phyloP scores from a whole-genome alignment of 306 rosid species.

The Comarum palustre region DNA sequence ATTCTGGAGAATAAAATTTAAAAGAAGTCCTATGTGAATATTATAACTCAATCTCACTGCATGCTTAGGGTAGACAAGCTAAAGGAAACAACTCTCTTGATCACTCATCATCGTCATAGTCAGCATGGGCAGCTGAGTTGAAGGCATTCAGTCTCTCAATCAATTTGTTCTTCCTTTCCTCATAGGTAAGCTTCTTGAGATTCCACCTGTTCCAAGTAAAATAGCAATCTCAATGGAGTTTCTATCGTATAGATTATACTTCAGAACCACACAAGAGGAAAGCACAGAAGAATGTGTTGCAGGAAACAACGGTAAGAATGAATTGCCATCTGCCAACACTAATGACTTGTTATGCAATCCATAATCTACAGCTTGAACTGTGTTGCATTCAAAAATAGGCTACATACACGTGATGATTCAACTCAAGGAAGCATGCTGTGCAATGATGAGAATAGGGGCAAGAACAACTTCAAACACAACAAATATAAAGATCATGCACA shows the following conservation, averaged over 20 bases:
- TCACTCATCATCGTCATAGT: slow-evolving; percentile 49
- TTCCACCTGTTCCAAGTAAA: slow-evolving; percentile 35
- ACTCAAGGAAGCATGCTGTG: neutral
- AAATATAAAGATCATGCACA: neutral
- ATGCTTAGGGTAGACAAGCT: neutral
- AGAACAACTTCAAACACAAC: neutral
- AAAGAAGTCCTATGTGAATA: slow-evolving; percentile 6
- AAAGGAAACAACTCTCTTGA: neutral
- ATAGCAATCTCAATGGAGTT: neutral
- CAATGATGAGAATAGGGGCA: no score
- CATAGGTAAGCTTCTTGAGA: slow-evolving; percentile 68
- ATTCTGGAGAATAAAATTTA: neutral
- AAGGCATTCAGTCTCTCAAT: slow-evolving; percentile 53
- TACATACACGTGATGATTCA: neutral
- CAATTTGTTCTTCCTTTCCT: slow-evolving; percentile 58
- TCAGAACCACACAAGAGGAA: neutral
- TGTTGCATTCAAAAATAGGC: neutral
- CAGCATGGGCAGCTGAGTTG: slow-evolving; percentile 48
- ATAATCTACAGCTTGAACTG: neutral
- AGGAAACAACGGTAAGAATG: neutral
- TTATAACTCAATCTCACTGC: neutral
- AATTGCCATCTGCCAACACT: neutral
- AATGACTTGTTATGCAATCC: neutral
- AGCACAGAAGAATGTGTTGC: neutral
- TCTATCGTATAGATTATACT: neutral